Base-by-base conservation (phyloP, 345 rosid species). In the Trapa incisa region DNA sequence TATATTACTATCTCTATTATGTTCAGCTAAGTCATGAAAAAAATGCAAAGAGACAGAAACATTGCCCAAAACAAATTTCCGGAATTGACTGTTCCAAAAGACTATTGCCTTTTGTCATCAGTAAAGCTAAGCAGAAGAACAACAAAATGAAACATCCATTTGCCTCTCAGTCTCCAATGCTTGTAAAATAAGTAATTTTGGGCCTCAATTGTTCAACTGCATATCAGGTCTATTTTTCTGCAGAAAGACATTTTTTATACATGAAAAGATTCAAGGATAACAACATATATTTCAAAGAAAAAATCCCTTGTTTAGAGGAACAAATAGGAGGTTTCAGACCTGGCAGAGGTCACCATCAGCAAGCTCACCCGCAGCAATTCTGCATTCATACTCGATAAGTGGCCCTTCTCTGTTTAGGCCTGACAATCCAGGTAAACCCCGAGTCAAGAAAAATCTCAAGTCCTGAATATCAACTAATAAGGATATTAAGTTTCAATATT, bases 281-380 rank as follows among this genome's bases (percentile, higher is more conserved):
- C 37, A 33, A 58, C 63, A 33, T 35, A 54, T 54, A 29, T 22
- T 67, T 35, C 42, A 50, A 67, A 22, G 6, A 16, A 10, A 67
- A 13, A 22, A 67, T 38, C 4, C n/a, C 35, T 41, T 42, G 53
- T 5, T 65, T 32, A 58, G 32, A 1, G 38, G 37, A 58, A 43
- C 3, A 47, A 65, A 47, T 16, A 41, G 67, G 37, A 65, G 36
- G 29, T 22, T 6, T 32, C 65, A 36, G 76, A 94, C 99, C 88
- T 91, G 97, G 76, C 93, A 87, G 56, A 66, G 67, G 76, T 94
- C 99, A 64, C 97, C 97, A 77, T 87, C 96, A 73, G 84, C 63
- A 50, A 94, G 97, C 38, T 94, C 97, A 62, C 97, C 86, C 0
- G 78, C 81, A 54, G 78, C 83, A 72, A 91, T 87, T 76, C 96